phyloP scores from a whole-genome alignment of 176 grass and related monocot species.

The Carex parvula region DNA sequence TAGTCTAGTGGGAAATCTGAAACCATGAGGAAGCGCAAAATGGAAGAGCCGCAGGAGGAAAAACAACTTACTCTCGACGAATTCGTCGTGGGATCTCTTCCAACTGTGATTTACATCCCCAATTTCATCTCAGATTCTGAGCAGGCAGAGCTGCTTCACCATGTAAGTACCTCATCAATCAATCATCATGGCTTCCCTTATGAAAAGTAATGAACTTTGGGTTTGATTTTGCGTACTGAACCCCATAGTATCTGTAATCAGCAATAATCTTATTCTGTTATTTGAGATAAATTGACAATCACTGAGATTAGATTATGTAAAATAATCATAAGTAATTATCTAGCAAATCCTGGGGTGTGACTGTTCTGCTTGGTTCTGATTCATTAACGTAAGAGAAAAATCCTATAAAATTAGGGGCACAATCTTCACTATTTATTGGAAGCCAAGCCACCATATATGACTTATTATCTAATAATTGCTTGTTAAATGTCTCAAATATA shows the following conservation, averaged over 20 bases:
- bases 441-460: too few relatives aligned
- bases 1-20: neutral
- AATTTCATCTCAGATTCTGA: conserved; percentile 62
- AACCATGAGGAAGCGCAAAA: conserved; percentile 5
- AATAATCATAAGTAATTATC: neutral
- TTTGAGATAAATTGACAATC: neutral
- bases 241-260: neutral
- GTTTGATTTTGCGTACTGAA: neutral
- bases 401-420: too few relatives aligned
- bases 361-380: too few relatives aligned
- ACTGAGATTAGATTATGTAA: neutral
- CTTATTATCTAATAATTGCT: too few relatives aligned
- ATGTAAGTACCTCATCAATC: conserved; percentile 29
- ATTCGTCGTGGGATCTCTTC: conserved; percentile 40
- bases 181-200: neutral
- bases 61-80: conserved; percentile 21
- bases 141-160: conserved; percentile 68
- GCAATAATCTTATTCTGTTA: neutral
- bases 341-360: neutral
- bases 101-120: conserved; percentile 62
- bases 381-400: too few relatives aligned
- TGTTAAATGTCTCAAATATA: too few relatives aligned
- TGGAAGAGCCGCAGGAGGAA: conserved; percentile 21
- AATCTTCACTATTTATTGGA: too few relatives aligned
- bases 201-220: neutral